A percentile compares a stretch with the other conserved stretches of the same genome.
phyloP scores from a whole-genome alignment of 352 stramenopile genomes.

The Blastocystis sp. region DNA sequence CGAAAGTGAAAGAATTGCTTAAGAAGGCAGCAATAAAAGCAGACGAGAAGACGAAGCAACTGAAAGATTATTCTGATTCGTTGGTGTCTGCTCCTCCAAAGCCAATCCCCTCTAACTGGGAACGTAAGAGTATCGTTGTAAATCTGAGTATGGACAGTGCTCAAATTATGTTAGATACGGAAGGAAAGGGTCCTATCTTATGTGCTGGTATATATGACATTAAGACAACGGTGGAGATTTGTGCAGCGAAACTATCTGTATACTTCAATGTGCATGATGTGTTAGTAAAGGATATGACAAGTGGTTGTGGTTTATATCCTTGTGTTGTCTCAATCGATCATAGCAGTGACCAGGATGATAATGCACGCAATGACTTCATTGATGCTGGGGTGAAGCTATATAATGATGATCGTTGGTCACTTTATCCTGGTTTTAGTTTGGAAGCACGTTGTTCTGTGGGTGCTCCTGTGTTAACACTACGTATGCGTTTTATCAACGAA shows the following conservation, averaged over 20 bases:
- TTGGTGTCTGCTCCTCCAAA: conserved; percentile 14
- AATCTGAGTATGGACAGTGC: conserved; percentile 1
- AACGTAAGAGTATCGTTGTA: conserved; percentile 13
- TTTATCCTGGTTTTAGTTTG: conserved; percentile 30
- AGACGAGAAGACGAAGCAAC: conserved; percentile 51
- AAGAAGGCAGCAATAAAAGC: conserved; percentile 45
- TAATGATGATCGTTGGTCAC: conserved; percentile 44
- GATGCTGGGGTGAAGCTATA: conserved; percentile 15
- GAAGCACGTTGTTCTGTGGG: conserved; percentile 21
- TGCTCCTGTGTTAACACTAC: conserved; percentile 35
- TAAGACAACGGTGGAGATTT: not conserved
- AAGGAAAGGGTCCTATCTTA: conserved; percentile 2
- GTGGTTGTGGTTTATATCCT: conserved; percentile 6
- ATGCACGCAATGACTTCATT: not conserved
- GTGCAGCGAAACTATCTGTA: not conserved
- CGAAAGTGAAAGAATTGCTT: conserved; percentile 28
- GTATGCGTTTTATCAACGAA: conserved; percentile 53
- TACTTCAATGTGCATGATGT: conserved; percentile 47
- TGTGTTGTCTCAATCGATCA: conserved; percentile 17
- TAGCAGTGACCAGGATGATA: not conserved
- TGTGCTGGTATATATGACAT: not conserved
- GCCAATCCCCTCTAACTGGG: conserved; percentile 52
- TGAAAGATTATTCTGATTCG: conserved; percentile 48
- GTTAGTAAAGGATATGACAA: not conserved
- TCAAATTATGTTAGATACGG: not conserved